Conservation (phyloP, 257 asterid species). For the Coffea canephora region DNA sequence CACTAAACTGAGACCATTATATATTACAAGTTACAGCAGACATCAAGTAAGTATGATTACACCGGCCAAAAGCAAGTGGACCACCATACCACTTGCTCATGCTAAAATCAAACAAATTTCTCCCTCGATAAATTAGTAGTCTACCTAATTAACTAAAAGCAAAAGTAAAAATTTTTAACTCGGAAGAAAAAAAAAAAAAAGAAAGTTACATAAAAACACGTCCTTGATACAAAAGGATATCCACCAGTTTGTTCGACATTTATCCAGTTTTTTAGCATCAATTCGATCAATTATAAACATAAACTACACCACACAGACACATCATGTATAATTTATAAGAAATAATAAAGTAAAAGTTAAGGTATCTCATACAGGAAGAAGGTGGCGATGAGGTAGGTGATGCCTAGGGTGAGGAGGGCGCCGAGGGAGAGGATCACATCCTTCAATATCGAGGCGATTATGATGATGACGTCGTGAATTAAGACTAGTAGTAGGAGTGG, state of each 20-base stretch:
- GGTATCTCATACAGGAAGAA: conserved; percentile 39
- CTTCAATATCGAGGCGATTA: conserved; percentile 31
- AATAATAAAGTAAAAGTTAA: no score
- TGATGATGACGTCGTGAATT: conserved; percentile 40
- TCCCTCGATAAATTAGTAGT: neutral
- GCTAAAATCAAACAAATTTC: neutral
- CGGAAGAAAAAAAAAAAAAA: neutral
- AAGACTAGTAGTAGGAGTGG: conserved; percentile 12
- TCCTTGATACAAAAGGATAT: neutral
- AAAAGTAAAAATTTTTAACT: neutral
- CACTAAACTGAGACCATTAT: neutral
- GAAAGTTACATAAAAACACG: neutral
- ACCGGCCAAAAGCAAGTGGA: neutral
- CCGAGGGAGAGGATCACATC: conserved; percentile 49
- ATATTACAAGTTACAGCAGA: neutral
- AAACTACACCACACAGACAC: no score
- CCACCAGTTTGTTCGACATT: neutral
- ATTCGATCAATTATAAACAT: neutral
- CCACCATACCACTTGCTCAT: neutral
- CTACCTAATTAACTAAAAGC: neutral
- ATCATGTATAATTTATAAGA: no score
- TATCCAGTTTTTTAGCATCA: neutral
- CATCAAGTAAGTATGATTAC: neutral
- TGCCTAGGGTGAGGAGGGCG: conserved; percentile 40
- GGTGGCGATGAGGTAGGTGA: conserved; percentile 28